Percentiles rank a stretch among this genome's conserved stretches.
Evolutionary conservation across 805 yeast species (phyloP).

Genomic region (Zygoascus ofunaensis): DNA sequence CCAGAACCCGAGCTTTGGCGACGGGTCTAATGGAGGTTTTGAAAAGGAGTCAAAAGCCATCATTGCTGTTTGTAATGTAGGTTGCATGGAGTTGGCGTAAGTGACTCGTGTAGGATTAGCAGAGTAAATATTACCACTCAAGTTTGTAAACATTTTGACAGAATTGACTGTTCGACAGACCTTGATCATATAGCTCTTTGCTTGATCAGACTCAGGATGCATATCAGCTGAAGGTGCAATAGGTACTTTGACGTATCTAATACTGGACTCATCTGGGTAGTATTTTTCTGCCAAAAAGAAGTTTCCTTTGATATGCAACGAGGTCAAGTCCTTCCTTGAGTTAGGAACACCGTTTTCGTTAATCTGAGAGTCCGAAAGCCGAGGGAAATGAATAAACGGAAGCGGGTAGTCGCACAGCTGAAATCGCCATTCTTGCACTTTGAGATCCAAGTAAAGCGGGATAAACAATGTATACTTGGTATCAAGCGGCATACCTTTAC

Average conservation of each 20-base stretch:
- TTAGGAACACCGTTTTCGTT: constrained; percentile 23
- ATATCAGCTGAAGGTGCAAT: constrained; percentile 36
- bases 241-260: constrained; percentile 55
- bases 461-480: constrained; percentile 57
- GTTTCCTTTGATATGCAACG: constrained; percentile 45
- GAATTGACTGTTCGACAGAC: constrained; percentile 72
- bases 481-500: constrained; percentile 74
- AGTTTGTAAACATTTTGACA: constrained; percentile 58
- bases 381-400: constrained; percentile 70
- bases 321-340: not conserved
- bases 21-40: constrained; percentile 84
- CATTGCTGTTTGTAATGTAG: constrained; percentile 75
- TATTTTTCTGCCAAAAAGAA: constrained; percentile 61
- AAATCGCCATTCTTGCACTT: constrained; percentile 51
- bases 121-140: constrained; percentile 48
- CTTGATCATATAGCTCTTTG: constrained; percentile 43
- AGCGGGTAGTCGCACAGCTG: constrained; percentile 81
- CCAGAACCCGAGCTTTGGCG: constrained; percentile 84
- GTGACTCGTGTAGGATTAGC: constrained; percentile 53
- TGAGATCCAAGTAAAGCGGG: constrained; percentile 53
- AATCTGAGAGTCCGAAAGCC: constrained; percentile 25
- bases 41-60: constrained; percentile 71
- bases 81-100: constrained; percentile 81
- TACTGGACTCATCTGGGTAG: constrained; percentile 39
- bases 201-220: constrained; percentile 28